Percentiles rank a stretch among this genome's conserved stretches.
These are phyloP conservation scores for Botryotinia calthae DNA, from an alignment of 2,329 filamentous ascomycete genomes.

Conservation along the genomic window DNA sequence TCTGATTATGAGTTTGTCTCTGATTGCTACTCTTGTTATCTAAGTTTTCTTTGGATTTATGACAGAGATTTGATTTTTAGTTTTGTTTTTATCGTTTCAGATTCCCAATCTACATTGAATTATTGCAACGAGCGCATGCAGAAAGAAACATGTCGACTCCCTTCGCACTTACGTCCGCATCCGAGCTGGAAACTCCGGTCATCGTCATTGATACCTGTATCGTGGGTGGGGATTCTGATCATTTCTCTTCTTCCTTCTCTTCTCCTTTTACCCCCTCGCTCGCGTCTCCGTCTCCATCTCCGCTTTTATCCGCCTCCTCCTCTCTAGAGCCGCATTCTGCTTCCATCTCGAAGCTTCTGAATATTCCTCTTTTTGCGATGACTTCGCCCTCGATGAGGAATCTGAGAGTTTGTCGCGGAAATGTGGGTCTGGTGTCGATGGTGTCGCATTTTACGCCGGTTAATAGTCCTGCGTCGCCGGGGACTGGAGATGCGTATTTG, in stretches of 20 bases:
- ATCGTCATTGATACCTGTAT: not conserved
- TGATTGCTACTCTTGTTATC: not conserved
- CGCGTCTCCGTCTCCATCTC: no score
- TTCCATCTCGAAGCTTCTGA: not conserved
- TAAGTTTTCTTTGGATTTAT: not conserved
- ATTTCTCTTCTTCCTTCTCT: not conserved
- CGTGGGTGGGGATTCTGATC: not conserved
- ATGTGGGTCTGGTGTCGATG: rapidly evolving
- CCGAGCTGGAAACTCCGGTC: not conserved
- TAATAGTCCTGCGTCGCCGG: not conserved
- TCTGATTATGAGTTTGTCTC: not conserved
- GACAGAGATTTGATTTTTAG: not conserved
- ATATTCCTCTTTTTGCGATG: not conserved
- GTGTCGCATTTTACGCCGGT: not conserved
- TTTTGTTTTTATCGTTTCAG: not conserved
- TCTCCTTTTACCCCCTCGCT: not conserved
- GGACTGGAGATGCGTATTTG: not conserved
- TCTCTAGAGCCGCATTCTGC: not conserved
- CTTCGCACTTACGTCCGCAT: not conserved
- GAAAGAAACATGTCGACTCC: not conserved
- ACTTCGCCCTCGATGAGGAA: not conserved
- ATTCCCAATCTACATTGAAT: not conserved
- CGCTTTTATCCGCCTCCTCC: not conserved
- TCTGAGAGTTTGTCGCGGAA: not conserved
- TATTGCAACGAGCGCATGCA: not conserved